A percentile compares a stretch with the other conserved stretches of the same genome.
phyloP scores from a whole-genome alignment of 2,329 filamentous ascomycete genomes.

The Penicillium oxalicum region DNA sequence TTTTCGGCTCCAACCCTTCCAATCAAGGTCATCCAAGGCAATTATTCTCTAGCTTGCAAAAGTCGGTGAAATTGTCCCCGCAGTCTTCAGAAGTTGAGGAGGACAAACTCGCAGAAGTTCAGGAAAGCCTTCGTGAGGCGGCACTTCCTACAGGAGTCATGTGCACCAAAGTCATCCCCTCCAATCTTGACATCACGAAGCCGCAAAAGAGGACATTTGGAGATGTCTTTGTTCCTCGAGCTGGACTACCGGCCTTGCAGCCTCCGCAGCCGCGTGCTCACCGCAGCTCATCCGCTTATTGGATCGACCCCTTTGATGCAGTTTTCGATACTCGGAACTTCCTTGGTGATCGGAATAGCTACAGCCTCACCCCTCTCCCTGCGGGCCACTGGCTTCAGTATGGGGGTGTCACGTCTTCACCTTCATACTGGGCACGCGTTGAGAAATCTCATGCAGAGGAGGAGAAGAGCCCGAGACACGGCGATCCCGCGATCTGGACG shows the following conservation, averaged over 20 bases:
- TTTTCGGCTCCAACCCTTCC: slow-evolving; percentile 71
- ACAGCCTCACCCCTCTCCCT: slow-evolving; percentile 36
- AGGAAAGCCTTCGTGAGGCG: slow-evolving; percentile 54
- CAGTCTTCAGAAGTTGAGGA: slow-evolving; percentile 34
- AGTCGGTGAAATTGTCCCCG: slow-evolving; percentile 33
- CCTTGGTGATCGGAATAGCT: slow-evolving; percentile 35
- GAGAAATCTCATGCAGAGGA: slow-evolving; percentile 28
- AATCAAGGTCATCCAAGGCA: slow-evolving; percentile 67
- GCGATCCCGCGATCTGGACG: slow-evolving; percentile 26
- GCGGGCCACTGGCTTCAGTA: slow-evolving; percentile 43
- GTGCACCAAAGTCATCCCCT: slow-evolving; percentile 59
- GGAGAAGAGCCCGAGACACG: slow-evolving; percentile 16
- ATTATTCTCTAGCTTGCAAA: slow-evolving; percentile 78
- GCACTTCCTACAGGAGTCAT: slow-evolving; percentile 69
- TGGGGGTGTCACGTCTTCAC: slow-evolving; percentile 33
- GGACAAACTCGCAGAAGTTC: slow-evolving; percentile 36
- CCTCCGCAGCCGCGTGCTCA: slow-evolving; percentile 35
- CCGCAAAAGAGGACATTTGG: slow-evolving; percentile 37
- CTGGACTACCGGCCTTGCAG: slow-evolving; percentile 36
- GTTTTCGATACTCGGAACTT: slow-evolving; percentile 30
- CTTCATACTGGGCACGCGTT: slow-evolving; percentile 35
- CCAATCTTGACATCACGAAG: slow-evolving; percentile 28
- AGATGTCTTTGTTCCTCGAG: slow-evolving; percentile 40
- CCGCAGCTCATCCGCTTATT: slow-evolving; percentile 29
- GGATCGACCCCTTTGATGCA: slow-evolving; percentile 40